phyloP scores from a whole-genome alignment of 225 moss, liverwort and hornwort species.

The Pseudoscleropodium purum region DNA sequence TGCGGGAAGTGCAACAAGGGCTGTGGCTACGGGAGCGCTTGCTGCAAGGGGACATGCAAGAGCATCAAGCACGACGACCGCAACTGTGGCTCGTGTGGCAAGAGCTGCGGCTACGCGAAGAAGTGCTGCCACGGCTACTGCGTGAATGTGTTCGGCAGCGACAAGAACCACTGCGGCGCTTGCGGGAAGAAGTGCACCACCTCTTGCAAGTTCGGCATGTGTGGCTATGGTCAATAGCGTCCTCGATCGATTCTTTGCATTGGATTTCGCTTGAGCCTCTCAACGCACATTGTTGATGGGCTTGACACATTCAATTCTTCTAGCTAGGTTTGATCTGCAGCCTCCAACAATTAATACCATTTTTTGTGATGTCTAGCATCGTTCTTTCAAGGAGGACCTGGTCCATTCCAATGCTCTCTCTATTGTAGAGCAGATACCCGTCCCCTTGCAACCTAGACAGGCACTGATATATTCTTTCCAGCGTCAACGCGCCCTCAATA shows the following conservation, averaged over 20 bases:
- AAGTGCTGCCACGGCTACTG: constrained; percentile 16
- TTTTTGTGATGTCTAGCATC: neutral
- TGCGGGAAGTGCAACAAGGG: constrained; percentile 5
- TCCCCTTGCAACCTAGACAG: neutral
- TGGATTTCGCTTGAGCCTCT: neutral
- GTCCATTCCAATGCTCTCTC: neutral
- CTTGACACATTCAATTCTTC: neutral
- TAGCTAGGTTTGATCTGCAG: neutral
- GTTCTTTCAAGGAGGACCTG: too few species aligned
- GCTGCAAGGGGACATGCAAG: constrained; percentile 11
- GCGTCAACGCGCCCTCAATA: neutral
- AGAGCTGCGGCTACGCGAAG: neutral
- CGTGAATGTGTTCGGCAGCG: neutral
- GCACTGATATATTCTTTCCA: neutral
- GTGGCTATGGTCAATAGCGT: neutral
- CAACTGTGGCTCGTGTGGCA: constrained; percentile 13
- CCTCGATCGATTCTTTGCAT: neutral
- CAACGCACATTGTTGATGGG: neutral
- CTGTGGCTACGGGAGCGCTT: neutral
- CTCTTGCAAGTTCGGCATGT: constrained; percentile 14
- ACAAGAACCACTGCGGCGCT: constrained; percentile 5
- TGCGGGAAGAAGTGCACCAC: constrained; percentile 22
- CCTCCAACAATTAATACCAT: neutral
- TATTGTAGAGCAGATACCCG: neutral
- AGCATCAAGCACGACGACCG: neutral